Evolutionary conservation across 225 moss, liverwort and hornwort genomes (phyloP), one percentile per base, ranked within the genome.

Genomic region (Pleurozium schreberi): DNA sequence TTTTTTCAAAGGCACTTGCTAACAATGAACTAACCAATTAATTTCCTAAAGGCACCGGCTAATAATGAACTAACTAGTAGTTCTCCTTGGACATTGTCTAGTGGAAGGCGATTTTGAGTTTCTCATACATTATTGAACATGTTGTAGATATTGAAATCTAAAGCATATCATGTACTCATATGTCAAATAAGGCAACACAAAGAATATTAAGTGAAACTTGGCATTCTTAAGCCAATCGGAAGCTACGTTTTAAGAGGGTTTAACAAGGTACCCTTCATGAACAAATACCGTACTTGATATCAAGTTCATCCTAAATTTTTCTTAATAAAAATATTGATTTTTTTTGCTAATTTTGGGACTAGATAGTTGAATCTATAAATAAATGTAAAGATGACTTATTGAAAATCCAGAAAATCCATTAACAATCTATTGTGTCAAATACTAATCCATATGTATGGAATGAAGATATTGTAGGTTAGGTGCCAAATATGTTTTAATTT

Each of bases 291-390:
- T 15, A 17, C 2, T 71, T 26, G 5, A 42, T 42, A 26, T 8
- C 0, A 42, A 1, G 3, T 26, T 42, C 26, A 42, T 23, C 8
- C 25, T 8, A 14, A 15, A 25, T 42, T 25, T 5, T 53, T 53
- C 13, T 11, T 53, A 4, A 11, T 53, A 53, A 3, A 9, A 27
- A 8, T 26, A 3, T 5, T 14, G 26, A 42, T 42, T 42, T 26
- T 71, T n/a, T n/a, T 73, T 28, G 43, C 6, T 30, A 45, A 45
- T 49, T 19, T 3, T 47, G 0, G 1, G 4, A 45, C 0, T 1
- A 28, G 3, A 47, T 0, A 11, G 0, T 30, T 0, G 1, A 45
- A 45, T 28, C 6, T 45, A 45, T 2, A 17, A 47, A 10, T 49
- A 47, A 17, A 12, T 49, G 1, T 49, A 19, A 19, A 30, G 12